Evolutionary conservation across 441 rosid species (phyloP), one percentile per base, ranked within the genome.

Genomic region (Erysimum cheiri): DNA sequence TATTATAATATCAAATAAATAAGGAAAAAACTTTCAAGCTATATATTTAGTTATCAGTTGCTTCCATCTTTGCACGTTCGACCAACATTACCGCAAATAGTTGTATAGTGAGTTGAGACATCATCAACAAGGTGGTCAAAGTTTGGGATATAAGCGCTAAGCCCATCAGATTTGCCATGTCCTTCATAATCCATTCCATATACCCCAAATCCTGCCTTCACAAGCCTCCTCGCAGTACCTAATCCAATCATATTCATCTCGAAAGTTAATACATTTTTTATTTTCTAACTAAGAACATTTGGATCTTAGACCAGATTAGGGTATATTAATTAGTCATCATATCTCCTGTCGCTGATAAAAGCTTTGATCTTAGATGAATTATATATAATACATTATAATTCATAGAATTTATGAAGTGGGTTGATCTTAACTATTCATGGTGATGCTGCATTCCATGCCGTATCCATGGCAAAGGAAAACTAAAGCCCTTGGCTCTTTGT

Each of bases 371-470:
- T n/a, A 19, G 17, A 65, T 49, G 15, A 65, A 55, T 22, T 22
- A 56, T 31, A 32, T 4, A 28, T 39, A 70, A 50, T 17, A 9
- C 10, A 39, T n/a, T 43, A 6, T 0, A 46, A 46, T 4, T 22
- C n/a, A 48, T 22, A 46, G 31, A 22, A 22, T 22, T 22, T 3
- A 70, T 11, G 28, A 24, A 43, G 22, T 67, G 41, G n/a, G 1
- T 33, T 47, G 65, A 26, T 72, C 69, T 67, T 10, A 75, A 91
- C 96, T 87, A 67, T 87, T 76, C 97, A 89, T 89, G 80, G 90
- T 86, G 77, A 91, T 73, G 83, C 96, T 89, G 74, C 96, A 91
- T 58, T 91, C 97, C 95, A 91, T 84, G 75, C 82, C 96, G 50
- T 86, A 91, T 14, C 97, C 96, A 79, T 91, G 96, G 78, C 90